Evolutionary conservation across 108 stramenopile genomes (phyloP), one percentile per base, ranked within the genome.

Genomic region (Conticribra weissflogii): DNA sequence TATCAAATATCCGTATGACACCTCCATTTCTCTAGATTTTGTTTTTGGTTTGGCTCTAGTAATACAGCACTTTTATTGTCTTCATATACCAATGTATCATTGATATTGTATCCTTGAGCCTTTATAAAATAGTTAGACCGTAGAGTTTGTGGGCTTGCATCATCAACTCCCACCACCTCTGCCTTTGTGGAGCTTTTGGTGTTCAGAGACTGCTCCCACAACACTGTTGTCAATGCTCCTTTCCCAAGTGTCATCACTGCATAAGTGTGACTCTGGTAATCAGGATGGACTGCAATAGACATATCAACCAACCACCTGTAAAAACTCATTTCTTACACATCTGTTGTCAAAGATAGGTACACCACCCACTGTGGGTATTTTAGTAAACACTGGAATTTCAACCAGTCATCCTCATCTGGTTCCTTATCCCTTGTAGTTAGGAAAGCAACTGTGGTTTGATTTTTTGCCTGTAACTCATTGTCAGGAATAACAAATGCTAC

Each of bases 51-150:
- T 32, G 22, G 32, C 28, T 27, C 51, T 17, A 66, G 29, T 3
- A 31, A 41, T 1, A 66, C 15, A 0, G 65, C 24, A 19, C 53
- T 54, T 32, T 27, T 31, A 30, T 55, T 66, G 3, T 66, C 65
- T 36, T 66, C 53, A 41, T 68, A 80, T 22, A 84, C 16, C 36
- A 9, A 5, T 9, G 36, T 41, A 5, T 41, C 36, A 41, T 41
- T 12, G 36, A 41, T 41, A 9, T 41, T 12, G 12, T 41, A 41
- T 12, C 36, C 36, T 41, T 41, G 36, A 12, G 36, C 36, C 36
- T 41, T 41, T 9, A 41, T 41, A 41, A 41, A 41, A 41, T 41
- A 41, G 36, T 41, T 41, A 12, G 28, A 15, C 5, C 9, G 18
- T 1, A 57, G 24, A 7, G 32, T 57, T 7, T 30, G 25, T 2